A percentile compares a stretch with the other conserved stretches of the same genome.
These are phyloP conservation scores for Spizellomyces sp. DNA, from an alignment of 192 early-diverging fungal genomes.

Conservation along the genomic window DNA sequence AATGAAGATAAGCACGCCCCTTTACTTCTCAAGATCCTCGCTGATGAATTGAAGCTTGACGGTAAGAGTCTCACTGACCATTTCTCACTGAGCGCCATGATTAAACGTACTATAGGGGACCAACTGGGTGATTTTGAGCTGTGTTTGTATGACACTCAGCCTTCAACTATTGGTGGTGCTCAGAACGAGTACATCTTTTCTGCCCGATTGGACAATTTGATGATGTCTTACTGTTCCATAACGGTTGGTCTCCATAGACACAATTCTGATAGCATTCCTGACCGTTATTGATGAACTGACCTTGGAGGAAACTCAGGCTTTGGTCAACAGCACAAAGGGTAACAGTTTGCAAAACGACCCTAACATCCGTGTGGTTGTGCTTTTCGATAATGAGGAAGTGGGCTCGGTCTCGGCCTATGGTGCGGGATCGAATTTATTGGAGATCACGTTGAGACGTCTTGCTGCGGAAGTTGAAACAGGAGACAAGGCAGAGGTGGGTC, in stretches of 20 bases:
- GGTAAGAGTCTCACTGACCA: slow-evolving; percentile 37
- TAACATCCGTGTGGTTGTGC: slow-evolving; percentile 80
- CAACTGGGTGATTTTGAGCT: slow-evolving; percentile 96
- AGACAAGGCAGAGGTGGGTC: neutral
- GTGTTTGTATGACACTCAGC: slow-evolving; percentile 94
- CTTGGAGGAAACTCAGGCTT: slow-evolving; percentile 37
- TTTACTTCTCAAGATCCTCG: slow-evolving; percentile 74
- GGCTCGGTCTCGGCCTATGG: slow-evolving; percentile 92
- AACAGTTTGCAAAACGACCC: slow-evolving; percentile 59
- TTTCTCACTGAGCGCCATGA: neutral
- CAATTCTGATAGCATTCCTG: neutral
- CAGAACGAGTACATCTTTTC: slow-evolving; percentile 94
- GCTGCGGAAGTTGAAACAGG: slow-evolving; percentile 31
- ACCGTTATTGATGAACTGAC: no score
- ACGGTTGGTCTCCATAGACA: slow-evolving; percentile 40
- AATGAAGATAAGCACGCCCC: slow-evolving; percentile 75
- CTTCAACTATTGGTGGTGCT: slow-evolving; percentile 85
- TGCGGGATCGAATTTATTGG: slow-evolving; percentile 84
- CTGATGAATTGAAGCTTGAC: slow-evolving; percentile 70
- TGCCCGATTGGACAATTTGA: slow-evolving; percentile 92
- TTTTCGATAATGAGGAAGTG: slow-evolving; percentile 99
- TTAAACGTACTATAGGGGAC: neutral
- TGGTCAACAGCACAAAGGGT: slow-evolving; percentile 55
- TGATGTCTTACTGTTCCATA: slow-evolving; percentile 92
- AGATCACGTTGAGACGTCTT: slow-evolving; percentile 45